These are phyloP conservation scores for Ceratocystis huliohia DNA, from an alignment of 2,329 filamentous ascomycete genomes.

Conservation along the genomic window DNA sequence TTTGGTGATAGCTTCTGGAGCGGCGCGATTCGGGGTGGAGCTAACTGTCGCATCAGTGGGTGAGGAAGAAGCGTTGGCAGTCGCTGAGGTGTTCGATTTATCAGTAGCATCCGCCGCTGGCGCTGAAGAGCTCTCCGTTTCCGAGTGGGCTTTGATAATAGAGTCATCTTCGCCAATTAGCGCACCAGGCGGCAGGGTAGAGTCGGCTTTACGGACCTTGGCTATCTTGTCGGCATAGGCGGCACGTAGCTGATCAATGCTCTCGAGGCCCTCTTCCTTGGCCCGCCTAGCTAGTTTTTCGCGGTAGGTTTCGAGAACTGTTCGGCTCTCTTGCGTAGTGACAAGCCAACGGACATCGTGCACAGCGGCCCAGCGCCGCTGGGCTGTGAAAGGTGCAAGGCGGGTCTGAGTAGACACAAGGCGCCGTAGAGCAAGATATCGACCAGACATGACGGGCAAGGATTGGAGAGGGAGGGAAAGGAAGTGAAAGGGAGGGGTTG, in stretches of 20 bases:
- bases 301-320: conserved; percentile 72
- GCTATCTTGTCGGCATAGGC: conserved; percentile 78
- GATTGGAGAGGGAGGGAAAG: no score
- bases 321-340: conserved; percentile 56
- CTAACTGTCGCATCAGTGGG: conserved; percentile 14
- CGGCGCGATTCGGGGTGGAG: conserved; percentile 27
- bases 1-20: conserved; percentile 22
- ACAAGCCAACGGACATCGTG: conserved; percentile 84
- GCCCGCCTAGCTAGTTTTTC: conserved; percentile 77
- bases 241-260: conserved; percentile 63
- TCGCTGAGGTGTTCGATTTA: background rate
- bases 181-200: conserved; percentile 29
- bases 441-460: conserved; percentile 12
- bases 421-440: conserved; percentile 13
- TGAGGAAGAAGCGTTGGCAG: conserved; percentile 24
- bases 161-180: conserved; percentile 9
- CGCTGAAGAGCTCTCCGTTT: conserved; percentile 20
- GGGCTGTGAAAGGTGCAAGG: conserved; percentile 28
- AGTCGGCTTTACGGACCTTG: conserved; percentile 53
- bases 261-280: conserved; percentile 53
- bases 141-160: background rate
- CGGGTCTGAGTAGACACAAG: conserved; percentile 18
- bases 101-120: conserved; percentile 25
- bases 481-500: background rate
- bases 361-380: conserved; percentile 81